Base-by-base conservation (phyloP, 352 stramenopile genomes). In the Elongisporangium prolatum region DNA sequence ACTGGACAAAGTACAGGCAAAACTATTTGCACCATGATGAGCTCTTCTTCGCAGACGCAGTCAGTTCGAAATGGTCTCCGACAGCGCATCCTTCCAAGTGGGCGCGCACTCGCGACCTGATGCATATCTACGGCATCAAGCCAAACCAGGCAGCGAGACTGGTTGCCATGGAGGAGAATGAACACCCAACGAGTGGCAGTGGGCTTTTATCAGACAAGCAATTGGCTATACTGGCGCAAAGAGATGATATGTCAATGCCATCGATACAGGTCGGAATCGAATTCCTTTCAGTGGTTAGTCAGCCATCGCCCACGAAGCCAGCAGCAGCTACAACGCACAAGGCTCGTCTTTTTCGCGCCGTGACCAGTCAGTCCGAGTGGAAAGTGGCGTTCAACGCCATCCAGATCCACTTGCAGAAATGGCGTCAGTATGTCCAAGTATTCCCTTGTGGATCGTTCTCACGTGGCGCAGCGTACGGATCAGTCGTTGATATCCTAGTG, bases 391-490 rank as follows among this genome's bases (percentile, higher is more conserved):
- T 93, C 59, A 69, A 71, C 18, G 73, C 77, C 28, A 79, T 90
- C 40, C 65, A 71, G 17, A 74, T 88, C 40, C 75, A 90, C 55
- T 47, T 93, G 21, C 77, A 74, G 49, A 76, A 80, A 24, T 86
- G 72, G 69, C 71, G 78, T 40, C 48, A 69, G 18, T 52, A 61
- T 0, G 75, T 80, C n/a, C 65, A 86, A 38, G 64, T 91, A 25
- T 92, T 87, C 52, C 72, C 83, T 0, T 91, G 83, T 64, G 81
- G 81, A 2, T 77, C 77, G 2, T 92, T 95, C 38, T 81, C 81
- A 21, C 80, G 85, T 38, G 77, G 81, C 4, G 81, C 83, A 2
- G 75, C 77, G 6, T 91, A 77, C 44, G 72, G 83, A 37, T 95
- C 85, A 0, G 82, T 88, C 2, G 61, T 95, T 6, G 81, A 93